Base-by-base conservation (phyloP, 495 filamentous ascomycete genomes). In the Eremomyces bilateralis region DNA sequence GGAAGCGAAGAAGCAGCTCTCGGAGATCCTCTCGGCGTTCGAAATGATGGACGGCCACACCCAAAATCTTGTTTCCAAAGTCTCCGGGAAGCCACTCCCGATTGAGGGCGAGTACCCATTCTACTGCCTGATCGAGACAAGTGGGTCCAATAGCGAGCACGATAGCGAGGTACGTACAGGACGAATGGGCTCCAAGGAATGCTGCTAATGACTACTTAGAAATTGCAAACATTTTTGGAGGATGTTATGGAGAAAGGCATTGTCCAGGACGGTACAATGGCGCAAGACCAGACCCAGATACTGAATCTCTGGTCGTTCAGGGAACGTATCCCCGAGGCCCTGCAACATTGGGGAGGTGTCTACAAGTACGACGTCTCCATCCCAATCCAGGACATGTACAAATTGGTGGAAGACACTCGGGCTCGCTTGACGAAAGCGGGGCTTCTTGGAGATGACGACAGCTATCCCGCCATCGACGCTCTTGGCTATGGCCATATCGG, bases 321-420 rank as follows among this genome's bases (percentile, higher is more conserved):
- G 31, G 88, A 97, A 60, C 81, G 82, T 31, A 80, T 97, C 41
- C 69, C 90, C 0, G 88, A 97, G 57, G 65, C 67, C 17, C 53
- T 84, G 19, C 76, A 81, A 41, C 85, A 95, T 51, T 82, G 80
- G 57, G 88, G 88, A 20, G 88, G 85, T 5, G 82, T 83, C 18
- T 97, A 95, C 67, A 95, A 95, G 57, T 97, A 97, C 55, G 88
- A 97, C 49, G 64, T 97, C 4, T 95, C 88, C 12, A 90, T 97
- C 34, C 88, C 88, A 4, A 58, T 97, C 5, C 50, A 65, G n/a
- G 71, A 90, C 39, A 64, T 97, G 45, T 97, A 95, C 53, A 57
- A 65, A 41, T 63, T 97, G 15, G 90, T 97, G 4, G 77, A 83
- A 37, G 88, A 92, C 42, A 73, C 72, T 22, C 63, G 69, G 38